Conservation (phyloP, 139 green algal species). For the Chara braunii region DNA sequence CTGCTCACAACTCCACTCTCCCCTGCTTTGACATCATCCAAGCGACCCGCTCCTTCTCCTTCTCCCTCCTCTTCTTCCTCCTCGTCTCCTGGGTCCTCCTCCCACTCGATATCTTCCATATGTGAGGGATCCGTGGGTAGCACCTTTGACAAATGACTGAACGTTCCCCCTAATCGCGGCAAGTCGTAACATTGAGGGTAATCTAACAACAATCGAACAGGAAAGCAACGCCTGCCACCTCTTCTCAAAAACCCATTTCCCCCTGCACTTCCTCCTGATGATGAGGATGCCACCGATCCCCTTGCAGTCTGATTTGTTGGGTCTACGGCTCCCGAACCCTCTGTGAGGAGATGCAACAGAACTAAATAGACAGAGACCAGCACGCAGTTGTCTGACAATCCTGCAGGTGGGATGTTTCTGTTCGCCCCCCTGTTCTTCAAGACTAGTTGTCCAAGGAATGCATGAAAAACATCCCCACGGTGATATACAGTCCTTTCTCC, state of each 20-base stretch:
- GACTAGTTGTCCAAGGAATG: conserved; percentile 56
- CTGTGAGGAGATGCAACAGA: conserved; percentile 58
- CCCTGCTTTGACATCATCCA: too few species aligned
- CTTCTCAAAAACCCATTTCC: conserved; percentile 15
- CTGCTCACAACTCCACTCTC: too few species aligned
- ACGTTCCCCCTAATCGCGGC: conserved; percentile 55
- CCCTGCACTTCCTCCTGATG: too few species aligned
- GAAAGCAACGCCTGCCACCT: conserved; percentile 11
- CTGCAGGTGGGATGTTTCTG: conserved; percentile 62
- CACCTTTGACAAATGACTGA: conserved; percentile 55
- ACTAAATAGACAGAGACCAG: conserved; percentile 64
- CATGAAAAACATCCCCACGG: conserved; percentile 24
- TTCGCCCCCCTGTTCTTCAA: conserved; percentile 58
- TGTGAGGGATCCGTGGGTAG: background rate
- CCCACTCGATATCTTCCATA: background rate
- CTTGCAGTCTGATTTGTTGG: too few species aligned
- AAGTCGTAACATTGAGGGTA: conserved; percentile 33
- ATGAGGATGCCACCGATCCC: too few species aligned
- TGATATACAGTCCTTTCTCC: background rate
- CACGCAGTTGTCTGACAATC: conserved; percentile 64
- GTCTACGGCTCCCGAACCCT: too few species aligned
- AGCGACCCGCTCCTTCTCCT: too few species aligned
- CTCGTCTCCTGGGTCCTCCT: background rate
- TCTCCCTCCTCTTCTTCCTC: background rate
- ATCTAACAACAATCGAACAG: conserved; percentile 11